Base-by-base conservation (phyloP, 176 grass and related monocot species). In the Typha latifolia region DNA sequence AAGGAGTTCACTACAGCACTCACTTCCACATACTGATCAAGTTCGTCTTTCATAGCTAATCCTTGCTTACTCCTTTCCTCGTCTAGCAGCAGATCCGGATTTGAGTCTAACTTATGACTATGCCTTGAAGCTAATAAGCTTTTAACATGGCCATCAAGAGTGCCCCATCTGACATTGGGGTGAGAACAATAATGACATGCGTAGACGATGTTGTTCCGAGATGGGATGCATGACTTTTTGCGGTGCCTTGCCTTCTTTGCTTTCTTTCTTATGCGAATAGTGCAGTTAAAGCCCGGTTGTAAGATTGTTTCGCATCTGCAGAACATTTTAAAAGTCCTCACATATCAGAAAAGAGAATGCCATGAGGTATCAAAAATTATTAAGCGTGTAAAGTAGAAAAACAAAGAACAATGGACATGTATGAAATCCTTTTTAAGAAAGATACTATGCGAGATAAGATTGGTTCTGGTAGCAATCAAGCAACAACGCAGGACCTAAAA, bases 241-340 rank as follows among this genome's bases (percentile, higher is more conserved):
- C 51, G 16, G 2, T 62, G 51, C 26, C 66, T 96, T 32, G 43
- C 24, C 72, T 87, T 90, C 12, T 68, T 86, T 73, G 3, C 51
- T 53, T 67, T 83, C 12, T 81, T 91, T 75, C 77, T 83, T 80
- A 96, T 85, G 13, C 82, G 84, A 12, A 96, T 65, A 11, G 67
- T 96, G 67, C 84, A 90, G 64, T 91, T 96, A 20, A 80, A 79
- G 49, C 92, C 88, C 50, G 92, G 85, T n/a, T 83, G 83, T 67
- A 96, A 67, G 27, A 96, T 32, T 48, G 87, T 86, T 66, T 96
- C 85, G 14, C 92, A 96, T 63, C 92, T 91, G 87, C 74, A 83
- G 50, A 66, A 65, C 55, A 82, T 73, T 62, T 52, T 62, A 32
- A 53, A 76, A 61, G 34, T 51, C 70, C 12, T 49, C 32, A 32